Percentiles rank a stretch among this genome's conserved stretches.
These are phyloP conservation scores for Harrya chromipes DNA, from an alignment of 768 basidiomycete genomes.

Conservation along the genomic window DNA sequence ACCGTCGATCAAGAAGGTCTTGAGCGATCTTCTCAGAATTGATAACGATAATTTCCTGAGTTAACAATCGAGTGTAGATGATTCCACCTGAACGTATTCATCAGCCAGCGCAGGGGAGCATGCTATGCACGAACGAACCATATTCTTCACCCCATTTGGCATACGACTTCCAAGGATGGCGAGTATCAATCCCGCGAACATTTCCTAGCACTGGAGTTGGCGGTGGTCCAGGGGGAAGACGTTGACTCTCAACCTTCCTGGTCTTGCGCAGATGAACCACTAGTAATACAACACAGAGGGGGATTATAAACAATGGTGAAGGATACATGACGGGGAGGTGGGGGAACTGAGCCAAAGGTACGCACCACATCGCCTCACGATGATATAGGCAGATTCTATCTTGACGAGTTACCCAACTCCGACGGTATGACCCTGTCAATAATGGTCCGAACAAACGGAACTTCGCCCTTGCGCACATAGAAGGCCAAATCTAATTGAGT, in stretches of 20 bases:
- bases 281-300: slow-evolving; percentile 10
- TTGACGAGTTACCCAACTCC: not conserved
- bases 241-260: slow-evolving; percentile 3
- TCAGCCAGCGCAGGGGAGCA: not conserved
- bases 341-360: not conserved
- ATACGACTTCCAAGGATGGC: slow-evolving; percentile 23
- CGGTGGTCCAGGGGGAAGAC: slow-evolving; percentile 22
- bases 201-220: slow-evolving; percentile 23
- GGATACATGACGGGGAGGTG: slow-evolving; percentile 1
- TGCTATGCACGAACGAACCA: slow-evolving; percentile 10
- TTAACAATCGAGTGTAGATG: slow-evolving; percentile 23
- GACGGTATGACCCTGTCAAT: too few relatives aligned
- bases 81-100: slow-evolving; percentile 13
- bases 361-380: not conserved
- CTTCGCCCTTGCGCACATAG: too few relatives aligned
- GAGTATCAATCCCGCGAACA: slow-evolving; percentile 13
- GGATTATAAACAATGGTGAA: not conserved
- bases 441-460: too few relatives aligned
- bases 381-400: slow-evolving; percentile 1
- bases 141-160: slow-evolving; percentile 18
- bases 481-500: too few relatives aligned
- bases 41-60: slow-evolving; percentile 23
- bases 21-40: slow-evolving; percentile 26
- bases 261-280: slow-evolving; percentile 9
- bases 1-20: slow-evolving; percentile 22